A percentile compares a stretch with the other conserved stretches of the same genome.
phyloP scores from a whole-genome alignment of 164 flowering plant genomes.

The Vitis labrusca region DNA sequence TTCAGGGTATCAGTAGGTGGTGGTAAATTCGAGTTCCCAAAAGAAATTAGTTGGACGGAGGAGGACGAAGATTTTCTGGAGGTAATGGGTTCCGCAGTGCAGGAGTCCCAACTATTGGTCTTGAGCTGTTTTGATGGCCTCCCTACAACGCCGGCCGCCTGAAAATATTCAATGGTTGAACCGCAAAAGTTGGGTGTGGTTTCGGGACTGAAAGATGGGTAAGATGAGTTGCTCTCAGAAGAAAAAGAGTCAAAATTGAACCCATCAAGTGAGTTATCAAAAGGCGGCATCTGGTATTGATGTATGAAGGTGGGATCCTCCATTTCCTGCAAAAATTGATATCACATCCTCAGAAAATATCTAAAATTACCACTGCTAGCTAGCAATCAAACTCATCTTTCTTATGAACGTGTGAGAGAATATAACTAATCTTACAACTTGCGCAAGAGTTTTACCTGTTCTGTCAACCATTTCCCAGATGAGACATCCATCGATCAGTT shows the following conservation, averaged over 20 bases:
- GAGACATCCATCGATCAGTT: too few relatives aligned
- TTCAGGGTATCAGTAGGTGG: neutral
- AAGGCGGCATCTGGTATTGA: slow-evolving; percentile 9
- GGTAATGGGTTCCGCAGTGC: neutral
- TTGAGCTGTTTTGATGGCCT: slow-evolving; percentile 11
- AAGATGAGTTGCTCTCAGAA: neutral
- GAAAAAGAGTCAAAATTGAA: neutral
- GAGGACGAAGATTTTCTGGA: slow-evolving; percentile 13
- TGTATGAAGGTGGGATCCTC: slow-evolving; percentile 3
- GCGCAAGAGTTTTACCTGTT: too few relatives aligned
- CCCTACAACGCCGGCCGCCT: too few relatives aligned
- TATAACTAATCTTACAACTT: too few relatives aligned
- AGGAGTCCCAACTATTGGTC: slow-evolving; percentile 15
- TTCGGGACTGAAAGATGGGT: neutral
- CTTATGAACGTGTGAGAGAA: too few relatives aligned
- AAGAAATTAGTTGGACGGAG: slow-evolving; percentile 16
- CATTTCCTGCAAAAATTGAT: slow-evolving; percentile 10
- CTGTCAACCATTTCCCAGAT: too few relatives aligned
- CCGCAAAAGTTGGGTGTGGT: neutral
- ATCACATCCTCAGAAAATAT: too few relatives aligned
- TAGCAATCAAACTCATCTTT: too few relatives aligned
- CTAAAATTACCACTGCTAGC: too few relatives aligned
- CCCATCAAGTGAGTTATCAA: neutral
- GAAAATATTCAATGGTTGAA: too few relatives aligned
- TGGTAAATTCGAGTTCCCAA: slow-evolving; percentile 8